Base-by-base conservation (phyloP, 805 yeast species). In the Metschnikowia drakensbergensis region DNA sequence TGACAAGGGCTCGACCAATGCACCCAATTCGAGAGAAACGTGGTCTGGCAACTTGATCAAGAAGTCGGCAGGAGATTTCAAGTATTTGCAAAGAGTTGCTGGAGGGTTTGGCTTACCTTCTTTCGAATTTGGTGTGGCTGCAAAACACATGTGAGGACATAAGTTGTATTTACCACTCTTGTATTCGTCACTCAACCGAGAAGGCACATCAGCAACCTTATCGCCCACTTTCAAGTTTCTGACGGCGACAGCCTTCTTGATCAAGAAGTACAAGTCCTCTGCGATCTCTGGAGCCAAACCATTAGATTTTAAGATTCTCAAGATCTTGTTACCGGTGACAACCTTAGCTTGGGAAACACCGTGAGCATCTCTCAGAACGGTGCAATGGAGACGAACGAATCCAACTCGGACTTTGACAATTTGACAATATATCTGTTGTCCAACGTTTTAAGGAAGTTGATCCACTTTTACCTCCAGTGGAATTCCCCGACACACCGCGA, bases 261-360 rank as follows among this genome's bases (percentile, higher is more conserved):
- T 94, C 80, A 94, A 86, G 81, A 80, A 91, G 94, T 94, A 94
- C 71, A 94, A 86, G 77, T 94, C 99, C 85, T 94, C 99, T 79
- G 99, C 99, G 72, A 94, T 87, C 81, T 94, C 99, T 77, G 99
- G 98, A 72, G 98, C 99, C 72, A 94, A 88, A 86, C 99, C 99
- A 83, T 91, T 90, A 59, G 98, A 87, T 81, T 92, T 94, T 77
- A 94, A 85, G 82, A 94, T 91, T 87, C 99, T 91, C 78, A 94
- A 86, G 71, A 94, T 86, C 88, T 94, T 94, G 96, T 91, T 84
- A 84, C 98, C 98, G 66, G 99, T 92, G 80, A 89, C 89, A 71
- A 92, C 84, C 82, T 86, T 89, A 66, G 96, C 79, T 81, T 91
- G 97, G 74, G 97, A 84, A 69, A 94, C 98, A 81, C 99, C 99